Evolutionary conservation across 2,329 filamentous ascomycete genomes (phyloP).

Genomic region (Stromatinia cepivora): DNA sequence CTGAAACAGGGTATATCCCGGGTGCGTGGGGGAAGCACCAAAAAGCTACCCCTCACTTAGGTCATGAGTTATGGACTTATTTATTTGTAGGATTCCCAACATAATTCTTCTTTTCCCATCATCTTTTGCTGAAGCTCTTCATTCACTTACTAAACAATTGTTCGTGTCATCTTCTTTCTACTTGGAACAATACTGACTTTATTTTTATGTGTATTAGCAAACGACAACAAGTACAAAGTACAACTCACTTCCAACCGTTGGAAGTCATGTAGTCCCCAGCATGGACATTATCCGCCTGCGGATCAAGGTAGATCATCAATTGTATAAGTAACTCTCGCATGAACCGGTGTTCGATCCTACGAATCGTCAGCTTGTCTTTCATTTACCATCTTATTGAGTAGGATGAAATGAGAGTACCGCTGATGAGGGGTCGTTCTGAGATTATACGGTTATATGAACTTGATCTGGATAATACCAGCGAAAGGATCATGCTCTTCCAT

Average conservation of each 20-base stretch:
- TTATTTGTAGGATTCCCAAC: constrained; percentile 4
- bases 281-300: constrained; percentile 40
- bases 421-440: constrained; percentile 60
- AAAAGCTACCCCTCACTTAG: constrained; percentile 20
- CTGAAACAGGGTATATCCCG: background rate
- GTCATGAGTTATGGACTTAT: background rate
- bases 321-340: constrained; percentile 53
- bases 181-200: background rate
- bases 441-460: constrained; percentile 86
- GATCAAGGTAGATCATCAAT: constrained; percentile 42
- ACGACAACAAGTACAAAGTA: constrained; percentile 30
- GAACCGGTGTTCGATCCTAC: constrained; percentile 62
- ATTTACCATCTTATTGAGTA: constrained; percentile 34
- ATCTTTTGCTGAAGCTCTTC: background rate
- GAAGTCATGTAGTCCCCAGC: constrained; percentile 39
- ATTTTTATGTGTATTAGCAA: constrained; percentile 9
- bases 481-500: constrained; percentile 88
- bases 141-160: background rate
- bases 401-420: constrained; percentile 37
- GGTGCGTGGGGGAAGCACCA: constrained; percentile 2
- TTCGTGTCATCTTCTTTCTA: constrained; percentile 3
- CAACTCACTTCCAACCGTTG: constrained; percentile 26
- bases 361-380: constrained; percentile 35
- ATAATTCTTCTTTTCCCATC: background rate
- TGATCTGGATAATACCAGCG: constrained; percentile 99